Conservation (phyloP, 176 grass and related monocot genomes). For the Pontederia paniculata region DNA sequence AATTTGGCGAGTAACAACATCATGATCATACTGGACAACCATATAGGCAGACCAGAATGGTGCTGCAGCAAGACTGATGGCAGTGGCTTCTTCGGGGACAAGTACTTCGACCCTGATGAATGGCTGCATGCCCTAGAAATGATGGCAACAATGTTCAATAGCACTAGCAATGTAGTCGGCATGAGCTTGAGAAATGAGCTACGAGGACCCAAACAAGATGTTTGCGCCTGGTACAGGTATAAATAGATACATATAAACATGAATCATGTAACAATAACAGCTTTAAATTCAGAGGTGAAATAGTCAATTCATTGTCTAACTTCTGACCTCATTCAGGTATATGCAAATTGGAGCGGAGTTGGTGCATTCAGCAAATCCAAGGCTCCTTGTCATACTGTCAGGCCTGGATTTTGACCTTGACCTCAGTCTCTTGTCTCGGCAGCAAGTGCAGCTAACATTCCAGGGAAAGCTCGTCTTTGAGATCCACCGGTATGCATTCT, state of each 20-base stretch:
- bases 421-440: slow-evolving; percentile 42
- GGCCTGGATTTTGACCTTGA: slow-evolving; percentile 63
- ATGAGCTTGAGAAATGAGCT: slow-evolving; percentile 85
- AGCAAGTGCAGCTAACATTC: slow-evolving; percentile 39
- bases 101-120: slow-evolving; percentile 65
- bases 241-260: slow-evolving; percentile 4
- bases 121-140: slow-evolving; percentile 56
- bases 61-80: slow-evolving; percentile 59
- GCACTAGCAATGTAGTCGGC: slow-evolving; percentile 54
- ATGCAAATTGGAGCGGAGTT: slow-evolving; percentile 75
- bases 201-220: slow-evolving; percentile 58
- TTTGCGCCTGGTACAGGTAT: slow-evolving; percentile 86
- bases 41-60: slow-evolving; percentile 75
- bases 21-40: slow-evolving; percentile 94
- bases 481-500: slow-evolving; percentile 79
- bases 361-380: slow-evolving; percentile 56
- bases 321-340: slow-evolving; percentile 34
- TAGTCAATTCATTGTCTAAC: no score
- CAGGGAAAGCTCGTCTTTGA: slow-evolving; percentile 66
- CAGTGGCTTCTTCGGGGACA: slow-evolving; percentile 74
- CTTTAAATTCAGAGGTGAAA: no score
- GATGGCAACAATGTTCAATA: slow-evolving; percentile 59
- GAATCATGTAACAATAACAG: neutral
- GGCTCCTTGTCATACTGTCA: slow-evolving; percentile 57
- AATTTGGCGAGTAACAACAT: slow-evolving; percentile 46